Conservation (phyloP, 495 filamentous ascomycete genomes). For the Amphirosellinia nigrospora region DNA sequence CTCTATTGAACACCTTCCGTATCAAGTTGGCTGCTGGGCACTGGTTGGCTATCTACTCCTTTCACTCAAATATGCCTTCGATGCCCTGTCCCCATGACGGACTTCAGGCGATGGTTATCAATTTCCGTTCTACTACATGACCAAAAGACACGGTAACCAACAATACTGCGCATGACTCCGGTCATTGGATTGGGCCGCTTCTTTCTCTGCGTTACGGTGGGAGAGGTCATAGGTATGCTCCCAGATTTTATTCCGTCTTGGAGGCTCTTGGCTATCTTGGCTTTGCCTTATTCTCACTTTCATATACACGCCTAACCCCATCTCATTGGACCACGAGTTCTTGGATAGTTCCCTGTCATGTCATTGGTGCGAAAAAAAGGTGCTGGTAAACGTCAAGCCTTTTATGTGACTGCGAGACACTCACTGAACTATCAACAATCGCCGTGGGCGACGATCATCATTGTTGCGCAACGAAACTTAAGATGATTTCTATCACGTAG, state of each 20-base stretch:
- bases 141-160: background rate
- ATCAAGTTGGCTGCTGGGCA: background rate
- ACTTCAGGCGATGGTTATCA: background rate
- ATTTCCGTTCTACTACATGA: background rate
- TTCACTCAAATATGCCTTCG: background rate
- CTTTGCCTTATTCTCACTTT: background rate
- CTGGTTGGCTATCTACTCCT: background rate
- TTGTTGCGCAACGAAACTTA: background rate
- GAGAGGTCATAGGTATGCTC: background rate
- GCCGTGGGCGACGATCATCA: background rate
- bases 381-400: background rate
- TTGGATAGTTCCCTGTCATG: background rate
- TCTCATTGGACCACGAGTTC: background rate
- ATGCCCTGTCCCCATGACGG: background rate
- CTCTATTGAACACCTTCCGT: background rate
- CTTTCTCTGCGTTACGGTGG: background rate
- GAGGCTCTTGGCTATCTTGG: constrained; percentile 11
- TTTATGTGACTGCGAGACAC: background rate
- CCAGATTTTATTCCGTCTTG: constrained; percentile 16
- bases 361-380: constrained; percentile 10
- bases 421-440: background rate
- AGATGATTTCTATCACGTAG: background rate
- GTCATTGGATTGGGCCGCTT: background rate
- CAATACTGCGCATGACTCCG: background rate
- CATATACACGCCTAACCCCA: background rate